Conservation (phyloP, 2,329 filamentous ascomycete genomes). For the Aspergillus cejpii region DNA sequence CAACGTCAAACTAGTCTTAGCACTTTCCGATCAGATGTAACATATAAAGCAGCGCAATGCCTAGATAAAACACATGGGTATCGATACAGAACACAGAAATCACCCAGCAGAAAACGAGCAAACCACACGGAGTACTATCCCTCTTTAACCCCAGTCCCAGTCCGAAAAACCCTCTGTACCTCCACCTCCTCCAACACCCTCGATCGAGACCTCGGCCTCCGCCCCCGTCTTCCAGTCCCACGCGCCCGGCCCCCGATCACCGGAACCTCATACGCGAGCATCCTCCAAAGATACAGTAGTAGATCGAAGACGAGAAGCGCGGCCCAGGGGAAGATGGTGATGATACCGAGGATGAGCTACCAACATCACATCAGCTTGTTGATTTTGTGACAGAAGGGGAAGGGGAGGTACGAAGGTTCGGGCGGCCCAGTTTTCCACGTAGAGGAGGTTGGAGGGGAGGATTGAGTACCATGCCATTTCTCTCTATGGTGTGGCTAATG, state of each 20-base stretch:
- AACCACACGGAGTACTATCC: no score
- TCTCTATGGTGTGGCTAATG: neutral
- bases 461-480: conserved; percentile 60
- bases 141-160: no score
- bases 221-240: no score
- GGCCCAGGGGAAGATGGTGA: conserved; percentile 59
- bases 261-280: conserved; percentile 53
- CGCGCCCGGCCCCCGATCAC: conserved; percentile 55
- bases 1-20: no score
- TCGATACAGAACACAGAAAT: conserved; percentile 6
- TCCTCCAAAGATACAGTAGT: conserved; percentile 55
- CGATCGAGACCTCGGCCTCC: conserved; percentile 55
- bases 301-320: conserved; percentile 58
- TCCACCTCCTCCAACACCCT: conserved; percentile 53
- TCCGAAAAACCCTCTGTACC: conserved; percentile 35
- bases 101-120: neutral
- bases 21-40: no score
- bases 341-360: conserved; percentile 54
- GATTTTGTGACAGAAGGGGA: conserved; percentile 1
- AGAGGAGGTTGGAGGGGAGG: conserved; percentile 52
- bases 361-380: neutral
- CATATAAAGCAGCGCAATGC: neutral
- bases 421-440: conserved; percentile 57
- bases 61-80: conserved; percentile 11
- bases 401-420: conserved; percentile 53